A percentile compares a stretch with the other conserved stretches of the same genome.
These are phyloP conservation scores for Calonectria naviculata DNA, from an alignment of 2,329 filamentous ascomycete genomes.

Conservation along the genomic window DNA sequence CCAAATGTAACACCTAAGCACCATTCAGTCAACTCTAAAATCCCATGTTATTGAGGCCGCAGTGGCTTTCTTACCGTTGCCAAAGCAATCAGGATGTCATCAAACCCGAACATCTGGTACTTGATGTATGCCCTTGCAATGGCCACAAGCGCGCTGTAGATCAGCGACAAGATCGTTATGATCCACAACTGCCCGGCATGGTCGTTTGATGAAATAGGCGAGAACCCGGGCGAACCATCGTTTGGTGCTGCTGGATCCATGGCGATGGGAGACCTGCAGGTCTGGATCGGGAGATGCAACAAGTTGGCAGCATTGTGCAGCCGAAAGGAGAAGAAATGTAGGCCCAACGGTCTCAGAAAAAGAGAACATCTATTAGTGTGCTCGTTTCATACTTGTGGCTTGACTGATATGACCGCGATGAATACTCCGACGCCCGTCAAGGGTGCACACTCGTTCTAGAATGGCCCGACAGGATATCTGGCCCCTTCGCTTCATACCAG, in stretches of 20 bases:
- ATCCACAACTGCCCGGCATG: conserved; percentile 37
- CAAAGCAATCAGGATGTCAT: conserved; percentile 25
- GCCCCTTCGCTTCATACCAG: not conserved
- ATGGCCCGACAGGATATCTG: conserved; percentile 3
- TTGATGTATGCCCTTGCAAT: conserved; percentile 32
- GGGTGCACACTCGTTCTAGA: not conserved
- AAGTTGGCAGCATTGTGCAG: not conserved
- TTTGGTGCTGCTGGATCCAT: conserved; percentile 22
- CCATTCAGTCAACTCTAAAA: not conserved
- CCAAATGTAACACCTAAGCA: conserved; percentile 25
- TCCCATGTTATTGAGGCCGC: not conserved
- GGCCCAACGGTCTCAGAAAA: not conserved
- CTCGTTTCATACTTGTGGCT: not conserved
- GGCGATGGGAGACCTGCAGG: not conserved
- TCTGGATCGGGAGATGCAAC: not conserved
- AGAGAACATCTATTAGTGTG: conserved; percentile 16
- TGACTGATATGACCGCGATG: not conserved
- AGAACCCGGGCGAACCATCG: conserved; percentile 18
- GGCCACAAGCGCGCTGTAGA: conserved; percentile 30
- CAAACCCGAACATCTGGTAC: conserved; percentile 33
- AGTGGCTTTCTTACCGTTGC: conserved; percentile 21
- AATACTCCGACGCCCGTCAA: not conserved
- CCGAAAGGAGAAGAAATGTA: not conserved
- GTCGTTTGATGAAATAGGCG: conserved; percentile 28
- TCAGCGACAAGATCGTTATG: conserved; percentile 32